phyloP scores from a whole-genome alignment of 2,329 filamentous ascomycete species.

The Stagonosporopsis cucurbitacearum region DNA sequence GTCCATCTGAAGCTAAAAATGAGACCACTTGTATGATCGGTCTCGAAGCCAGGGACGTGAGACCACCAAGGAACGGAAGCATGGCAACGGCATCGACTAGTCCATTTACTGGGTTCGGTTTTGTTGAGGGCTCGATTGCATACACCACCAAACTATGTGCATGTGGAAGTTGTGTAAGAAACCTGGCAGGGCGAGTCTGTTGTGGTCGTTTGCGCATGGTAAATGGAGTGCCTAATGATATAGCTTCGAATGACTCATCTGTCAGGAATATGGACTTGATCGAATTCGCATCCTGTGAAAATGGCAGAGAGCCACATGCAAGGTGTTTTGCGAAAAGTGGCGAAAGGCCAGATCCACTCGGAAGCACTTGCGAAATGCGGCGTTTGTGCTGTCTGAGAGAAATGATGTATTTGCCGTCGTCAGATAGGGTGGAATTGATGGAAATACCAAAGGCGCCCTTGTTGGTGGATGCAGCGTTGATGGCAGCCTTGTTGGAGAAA shows the following conservation, averaged over 20 bases:
- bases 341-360: constrained; percentile 36
- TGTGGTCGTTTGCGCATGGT: constrained; percentile 18
- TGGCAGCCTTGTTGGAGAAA: neutral
- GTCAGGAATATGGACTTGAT: constrained; percentile 38
- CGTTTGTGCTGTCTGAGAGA: constrained; percentile 34
- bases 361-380: constrained; percentile 30
- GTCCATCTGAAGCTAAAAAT: constrained; percentile 38
- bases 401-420: constrained; percentile 29
- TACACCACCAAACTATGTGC: constrained; percentile 29
- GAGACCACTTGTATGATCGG: constrained; percentile 33
- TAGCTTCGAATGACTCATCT: constrained; percentile 24
- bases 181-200: constrained; percentile 21
- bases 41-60: constrained; percentile 32
- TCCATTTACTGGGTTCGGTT: constrained; percentile 21
- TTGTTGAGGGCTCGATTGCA: constrained; percentile 24
- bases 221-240: constrained; percentile 29
- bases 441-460: constrained; percentile 41
- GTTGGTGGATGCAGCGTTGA: constrained; percentile 1
- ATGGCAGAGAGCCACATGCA: constrained; percentile 40
- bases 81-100: constrained; percentile 37
- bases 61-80: constrained; percentile 38
- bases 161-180: constrained; percentile 34
- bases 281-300: constrained; percentile 24
- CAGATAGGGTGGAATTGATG: constrained; percentile 17
- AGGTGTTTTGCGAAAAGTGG: constrained; percentile 44